Evolutionary conservation across 352 stramenopile species (phyloP), one percentile per base, ranked within the genome.

Genomic region (Pythium sukuiense): DNA sequence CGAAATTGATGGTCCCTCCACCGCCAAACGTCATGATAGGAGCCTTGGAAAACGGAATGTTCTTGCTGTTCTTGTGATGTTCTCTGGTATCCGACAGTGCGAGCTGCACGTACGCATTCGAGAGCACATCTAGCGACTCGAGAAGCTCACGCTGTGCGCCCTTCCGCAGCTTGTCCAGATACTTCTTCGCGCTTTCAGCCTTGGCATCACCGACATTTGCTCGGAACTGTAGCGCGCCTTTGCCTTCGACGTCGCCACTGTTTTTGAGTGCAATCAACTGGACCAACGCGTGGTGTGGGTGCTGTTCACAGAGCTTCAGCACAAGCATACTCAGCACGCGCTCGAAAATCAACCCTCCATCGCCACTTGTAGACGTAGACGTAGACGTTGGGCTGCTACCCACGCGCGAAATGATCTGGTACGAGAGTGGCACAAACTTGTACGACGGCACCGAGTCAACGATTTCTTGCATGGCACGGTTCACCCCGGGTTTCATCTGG

Each of bases 351-450:
- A 39, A 53, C 39, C 32, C 58, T 18, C 59, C 27, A 13, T 65
- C 55, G 12, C 37, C 59, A 49, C 53, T 46, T 24, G 50, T 50
- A 0, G 62, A 58, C 14, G 74, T 58, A 1, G 29, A 18, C 14
- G 74, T 58, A 1, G 29, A 18, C 2, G 60, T 46, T 45, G 55
- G 58, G 46, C 63, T 63, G 55, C 69, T 83, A 35, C 90, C 97
- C 24, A 99, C 90, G 0, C 97, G 83, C 26, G 97, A 99, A 59
- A 99, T 98, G 26, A 99, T 94, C 80, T 99, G 97, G 71, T 99
- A 99, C 18, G 92, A 97, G 11, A 99, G 76, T 18, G 96, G 95
- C 27, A 99, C 88, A 65, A 99, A 98, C 67, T 98, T 97, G 83
- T 97, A 99, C 14, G 89, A 98, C 33, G 96, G 88, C 11, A 99